Conservation (phyloP, 169 alveolate species). For the Plasmodium malariae region DNA sequence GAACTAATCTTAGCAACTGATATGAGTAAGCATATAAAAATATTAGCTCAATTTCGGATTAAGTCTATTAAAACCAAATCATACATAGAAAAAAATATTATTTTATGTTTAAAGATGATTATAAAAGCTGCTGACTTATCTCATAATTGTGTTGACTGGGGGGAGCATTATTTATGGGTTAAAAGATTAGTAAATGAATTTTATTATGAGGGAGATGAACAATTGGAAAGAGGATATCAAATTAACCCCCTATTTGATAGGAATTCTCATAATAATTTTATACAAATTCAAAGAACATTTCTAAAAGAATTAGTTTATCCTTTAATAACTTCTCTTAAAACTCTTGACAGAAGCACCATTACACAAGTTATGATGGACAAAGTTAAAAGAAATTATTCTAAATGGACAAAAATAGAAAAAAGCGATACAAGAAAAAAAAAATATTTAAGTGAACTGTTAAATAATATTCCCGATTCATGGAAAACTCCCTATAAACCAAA, state of each 20-base stretch:
- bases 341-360: slow-evolving; percentile 50
- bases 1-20: slow-evolving; percentile 94
- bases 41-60: slow-evolving; percentile 89
- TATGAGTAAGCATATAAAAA: slow-evolving; percentile 94
- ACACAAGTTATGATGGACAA: slow-evolving; percentile 52
- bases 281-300: slow-evolving; percentile 94
- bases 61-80: slow-evolving; percentile 85
- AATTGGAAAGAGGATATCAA: slow-evolving; percentile 90
- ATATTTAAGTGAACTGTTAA: slow-evolving; percentile 43
- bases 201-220: slow-evolving; percentile 94
- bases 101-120: slow-evolving; percentile 83
- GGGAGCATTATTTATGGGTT: slow-evolving; percentile 91
- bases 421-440: slow-evolving; percentile 23
- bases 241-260: slow-evolving; percentile 95
- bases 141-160: slow-evolving; percentile 91
- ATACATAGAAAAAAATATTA: slow-evolving; percentile 78
- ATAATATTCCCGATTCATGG: slow-evolving; percentile 61
- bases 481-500: slow-evolving; percentile 26
- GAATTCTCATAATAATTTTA: slow-evolving; percentile 91
- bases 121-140: slow-evolving; percentile 95
- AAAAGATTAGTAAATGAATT: slow-evolving; percentile 90
- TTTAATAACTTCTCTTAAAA: slow-evolving; percentile 44
- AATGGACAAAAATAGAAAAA: slow-evolving; percentile 74
- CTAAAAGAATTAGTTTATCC: slow-evolving; percentile 80
- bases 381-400: slow-evolving; percentile 67